Percentiles rank a stretch among this genome's conserved stretches.
These are phyloP conservation scores for Cytospora chrysosperma DNA, from an alignment of 2,329 filamentous ascomycete genomes.

Conservation along the genomic window DNA sequence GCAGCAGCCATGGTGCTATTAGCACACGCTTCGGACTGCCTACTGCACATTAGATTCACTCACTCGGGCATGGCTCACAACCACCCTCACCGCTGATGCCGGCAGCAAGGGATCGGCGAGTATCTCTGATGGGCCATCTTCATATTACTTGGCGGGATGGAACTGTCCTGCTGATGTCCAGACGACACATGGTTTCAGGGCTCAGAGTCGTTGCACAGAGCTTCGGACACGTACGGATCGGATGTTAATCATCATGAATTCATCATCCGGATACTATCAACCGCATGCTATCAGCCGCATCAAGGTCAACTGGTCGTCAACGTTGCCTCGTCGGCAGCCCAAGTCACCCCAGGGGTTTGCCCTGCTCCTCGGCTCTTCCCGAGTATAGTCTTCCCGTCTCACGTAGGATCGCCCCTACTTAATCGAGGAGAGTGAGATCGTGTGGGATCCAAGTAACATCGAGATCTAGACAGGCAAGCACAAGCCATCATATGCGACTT, in stretches of 20 bases:
- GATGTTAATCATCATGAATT: not conserved
- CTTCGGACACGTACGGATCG: not conserved
- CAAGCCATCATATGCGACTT: not conserved
- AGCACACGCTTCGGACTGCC: not conserved
- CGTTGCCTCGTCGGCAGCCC: not conserved
- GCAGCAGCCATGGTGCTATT: not conserved
- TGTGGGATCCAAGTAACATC: not conserved
- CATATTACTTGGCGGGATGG: not conserved
- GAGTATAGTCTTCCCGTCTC: not conserved
- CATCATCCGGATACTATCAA: not conserved
- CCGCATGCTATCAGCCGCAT: not conserved
- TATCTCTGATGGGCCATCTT: not conserved
- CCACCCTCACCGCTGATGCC: not conserved
- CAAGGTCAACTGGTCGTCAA: not conserved
- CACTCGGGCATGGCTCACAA: not conserved
- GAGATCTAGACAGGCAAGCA: not conserved
- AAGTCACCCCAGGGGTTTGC: not conserved
- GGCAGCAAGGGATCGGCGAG: not conserved
- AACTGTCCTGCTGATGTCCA: not conserved
- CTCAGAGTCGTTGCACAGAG: not conserved
- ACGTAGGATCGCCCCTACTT: not conserved
- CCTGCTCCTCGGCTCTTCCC: not conserved
- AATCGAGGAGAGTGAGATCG: not conserved
- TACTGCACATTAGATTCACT: not conserved
- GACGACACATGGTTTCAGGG: not conserved